Base-by-base conservation (phyloP, 495 filamentous ascomycete genomes). In the Penicillium egyptiacum region DNA sequence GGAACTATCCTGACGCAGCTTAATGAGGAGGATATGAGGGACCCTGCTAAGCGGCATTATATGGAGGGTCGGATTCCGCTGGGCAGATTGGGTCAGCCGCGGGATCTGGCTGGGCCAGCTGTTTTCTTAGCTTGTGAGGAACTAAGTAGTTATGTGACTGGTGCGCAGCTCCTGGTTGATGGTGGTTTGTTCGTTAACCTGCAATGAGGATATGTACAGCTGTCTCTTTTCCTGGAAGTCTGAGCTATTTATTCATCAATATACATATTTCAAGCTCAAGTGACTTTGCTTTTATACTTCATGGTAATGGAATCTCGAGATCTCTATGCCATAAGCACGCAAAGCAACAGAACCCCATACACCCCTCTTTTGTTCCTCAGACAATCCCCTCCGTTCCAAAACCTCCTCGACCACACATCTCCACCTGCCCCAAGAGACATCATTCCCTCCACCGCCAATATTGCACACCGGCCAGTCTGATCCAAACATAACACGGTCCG, bases 401-500 rank as follows among this genome's bases (percentile, higher is more conserved):
- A 88, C 67, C 53, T 71, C 73, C 56, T 88, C 82, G 4, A 79
- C 75, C 0, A 76, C 54, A 2, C 45, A 53, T 41, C 48, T 63
- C 78, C 83, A 86, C 31, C 70, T 65, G 12, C 62, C 58, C 83
- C 83, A 86, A 20, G 76, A 69, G 6, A 69, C 64, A n/a, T 75
- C 69, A 54, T 76, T 76, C 1, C 75, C 74, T 30, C 82, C 84
- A 4, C 86, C 83, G 3, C 81, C 80, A 19, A 89, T 64, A 58
- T 87, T 89, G 72, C 91, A 93, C 4, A 96, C 87, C 2, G 90
- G 92, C 92, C 91, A 96, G 67, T 96, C 90, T 47, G 86, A 90
- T 5, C 86, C 92, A 69, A 91, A 96, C 86, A 96, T 91, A 53
- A 92, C 79, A 46, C 89, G 75, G n/a, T 75, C 67, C 1, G 86